These are phyloP conservation scores for Mortierella sp. DNA, from an alignment of 371 early-diverging fungal genomes.

Conservation along the genomic window DNA sequence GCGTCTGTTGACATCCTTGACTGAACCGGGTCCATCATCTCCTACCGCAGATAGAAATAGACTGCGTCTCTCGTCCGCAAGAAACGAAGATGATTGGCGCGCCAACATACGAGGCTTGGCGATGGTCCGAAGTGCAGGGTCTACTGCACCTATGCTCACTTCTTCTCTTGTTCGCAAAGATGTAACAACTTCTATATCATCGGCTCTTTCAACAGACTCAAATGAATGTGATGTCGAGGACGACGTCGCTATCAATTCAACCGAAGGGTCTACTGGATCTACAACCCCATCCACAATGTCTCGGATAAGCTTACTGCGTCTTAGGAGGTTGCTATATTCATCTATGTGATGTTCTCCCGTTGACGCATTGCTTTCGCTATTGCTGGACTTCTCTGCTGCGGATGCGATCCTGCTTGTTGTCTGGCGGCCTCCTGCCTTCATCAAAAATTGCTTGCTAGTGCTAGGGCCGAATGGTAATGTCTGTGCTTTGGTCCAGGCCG, in stretches of 20 bases:
- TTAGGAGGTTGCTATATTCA: slow-evolving; percentile 32
- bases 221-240: not conserved
- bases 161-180: not conserved
- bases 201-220: slow-evolving; percentile 1
- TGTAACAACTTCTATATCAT: slow-evolving; percentile 19
- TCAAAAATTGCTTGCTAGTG: not conserved
- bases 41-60: slow-evolving; percentile 42
- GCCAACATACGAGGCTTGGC: slow-evolving; percentile 25
- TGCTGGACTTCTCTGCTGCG: not conserved
- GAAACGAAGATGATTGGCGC: slow-evolving; percentile 43
- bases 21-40: slow-evolving; percentile 32
- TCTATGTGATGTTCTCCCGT: slow-evolving; percentile 13
- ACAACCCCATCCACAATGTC: slow-evolving; percentile 39
- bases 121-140: slow-evolving; percentile 16
- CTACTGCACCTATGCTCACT: not conserved
- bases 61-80: slow-evolving; percentile 34
- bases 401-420: not conserved
- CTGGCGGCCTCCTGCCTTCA: not conserved
- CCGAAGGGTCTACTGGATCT: slow-evolving; percentile 2
- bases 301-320: slow-evolving; percentile 36
- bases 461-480: slow-evolving; percentile 23
- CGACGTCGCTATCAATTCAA: slow-evolving; percentile 7
- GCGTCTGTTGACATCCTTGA: slow-evolving; percentile 50
- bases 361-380: not conserved
- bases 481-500: slow-evolving; percentile 7